These are phyloP conservation scores for Gymnopus androsaceus DNA, from an alignment of 1,284 basidiomycete genomes.

Conservation along the genomic window DNA sequence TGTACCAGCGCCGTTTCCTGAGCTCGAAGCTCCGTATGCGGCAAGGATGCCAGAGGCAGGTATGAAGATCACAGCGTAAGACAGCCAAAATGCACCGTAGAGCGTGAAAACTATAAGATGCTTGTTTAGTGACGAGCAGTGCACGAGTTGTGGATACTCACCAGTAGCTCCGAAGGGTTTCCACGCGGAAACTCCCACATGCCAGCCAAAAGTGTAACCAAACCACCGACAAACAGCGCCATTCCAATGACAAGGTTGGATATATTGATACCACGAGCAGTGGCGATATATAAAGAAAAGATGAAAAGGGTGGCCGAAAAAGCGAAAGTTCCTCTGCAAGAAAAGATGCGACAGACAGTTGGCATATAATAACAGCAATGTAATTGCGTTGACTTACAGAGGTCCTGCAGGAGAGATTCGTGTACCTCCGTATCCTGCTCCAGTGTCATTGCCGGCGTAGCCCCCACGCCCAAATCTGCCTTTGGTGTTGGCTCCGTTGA, in stretches of 20 bases:
- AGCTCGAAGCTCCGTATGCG: too few species aligned
- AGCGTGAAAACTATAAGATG: conserved; percentile 60
- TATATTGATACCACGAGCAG: conserved; percentile 48
- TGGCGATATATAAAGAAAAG: conserved; percentile 65
- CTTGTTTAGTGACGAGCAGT: too few species aligned
- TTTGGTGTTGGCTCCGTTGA: too few species aligned
- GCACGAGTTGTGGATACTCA: too few species aligned
- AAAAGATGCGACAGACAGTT: too few species aligned
- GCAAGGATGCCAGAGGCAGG: conserved; percentile 60
- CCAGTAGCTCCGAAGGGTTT: conserved; percentile 67
- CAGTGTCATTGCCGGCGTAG: too few species aligned
- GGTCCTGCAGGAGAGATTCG: too few species aligned
- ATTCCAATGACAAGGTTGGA: conserved; percentile 84
- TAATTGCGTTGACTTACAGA: too few species aligned
- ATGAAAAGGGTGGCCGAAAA: conserved; percentile 76
- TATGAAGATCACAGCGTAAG: conserved; percentile 65
- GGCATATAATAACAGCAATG: too few species aligned
- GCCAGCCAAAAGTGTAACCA: conserved; percentile 73
- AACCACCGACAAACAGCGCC: conserved; percentile 81
- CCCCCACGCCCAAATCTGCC: too few species aligned
- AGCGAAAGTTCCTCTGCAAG: too few species aligned
- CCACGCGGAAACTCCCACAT: conserved; percentile 90
- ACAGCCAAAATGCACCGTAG: conserved; percentile 81
- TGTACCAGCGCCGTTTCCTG: conserved; percentile 20
- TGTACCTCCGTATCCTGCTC: too few species aligned